These are phyloP conservation scores for Termitomyces sp. DNA, from an alignment of 768 basidiomycete species.

Conservation along the genomic window DNA sequence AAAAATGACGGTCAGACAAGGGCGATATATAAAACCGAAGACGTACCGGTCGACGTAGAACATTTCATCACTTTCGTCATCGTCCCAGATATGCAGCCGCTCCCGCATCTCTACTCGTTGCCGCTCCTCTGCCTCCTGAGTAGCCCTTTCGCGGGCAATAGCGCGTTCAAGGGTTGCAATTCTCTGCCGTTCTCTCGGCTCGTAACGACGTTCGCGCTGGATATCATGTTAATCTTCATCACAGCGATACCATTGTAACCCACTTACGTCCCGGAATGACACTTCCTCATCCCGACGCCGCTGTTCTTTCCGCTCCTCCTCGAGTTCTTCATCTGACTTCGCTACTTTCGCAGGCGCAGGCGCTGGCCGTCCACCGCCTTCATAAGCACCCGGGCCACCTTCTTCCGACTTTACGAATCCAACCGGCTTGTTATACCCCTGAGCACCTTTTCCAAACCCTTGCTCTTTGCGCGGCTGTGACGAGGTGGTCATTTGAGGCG, in stretches of 20 bases:
- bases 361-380: slow-evolving; percentile 25
- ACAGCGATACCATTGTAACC: background rate
- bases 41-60: slow-evolving; percentile 89
- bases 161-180: slow-evolving; percentile 73
- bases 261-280: slow-evolving; percentile 80
- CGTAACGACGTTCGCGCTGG: slow-evolving; percentile 91
- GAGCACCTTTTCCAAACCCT: slow-evolving; percentile 61
- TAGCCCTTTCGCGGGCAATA: slow-evolving; percentile 64
- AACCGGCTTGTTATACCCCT: slow-evolving; percentile 74
- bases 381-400: slow-evolving; percentile 14
- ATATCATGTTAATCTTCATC: background rate
- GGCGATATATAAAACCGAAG: background rate
- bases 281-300: slow-evolving; percentile 75
- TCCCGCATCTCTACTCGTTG: slow-evolving; percentile 77
- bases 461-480: slow-evolving; percentile 36
- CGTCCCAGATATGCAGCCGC: slow-evolving; percentile 84
- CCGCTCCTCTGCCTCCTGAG: slow-evolving; percentile 73
- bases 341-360: slow-evolving; percentile 28
- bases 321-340: slow-evolving; percentile 87
- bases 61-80: slow-evolving; percentile 87
- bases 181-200: slow-evolving; percentile 80
- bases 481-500: slow-evolving; percentile 23
- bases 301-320: slow-evolving; percentile 73
- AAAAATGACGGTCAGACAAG: background rate
- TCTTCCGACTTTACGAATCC: slow-evolving; percentile 77